Conservation (phyloP, 345 rosid genomes). For the Sapria himalayana region DNA sequence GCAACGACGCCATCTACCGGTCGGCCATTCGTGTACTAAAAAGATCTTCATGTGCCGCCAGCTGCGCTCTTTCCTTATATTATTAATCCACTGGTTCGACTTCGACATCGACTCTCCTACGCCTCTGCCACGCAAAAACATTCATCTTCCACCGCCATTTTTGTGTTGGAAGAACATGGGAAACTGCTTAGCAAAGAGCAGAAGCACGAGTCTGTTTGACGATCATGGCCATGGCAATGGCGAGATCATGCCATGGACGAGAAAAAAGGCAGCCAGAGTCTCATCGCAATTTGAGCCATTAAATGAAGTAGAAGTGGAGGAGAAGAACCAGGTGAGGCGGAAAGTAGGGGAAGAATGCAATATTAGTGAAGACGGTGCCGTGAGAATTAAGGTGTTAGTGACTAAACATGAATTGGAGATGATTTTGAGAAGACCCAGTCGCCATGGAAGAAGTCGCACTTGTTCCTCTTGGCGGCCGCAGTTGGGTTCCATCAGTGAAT, state of each 20-base stretch:
- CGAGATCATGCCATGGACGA: background rate
- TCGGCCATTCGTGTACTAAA: too few species aligned
- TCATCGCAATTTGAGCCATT: too few species aligned
- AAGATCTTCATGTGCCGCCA: conserved; percentile 30
- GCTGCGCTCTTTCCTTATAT: conserved; percentile 3
- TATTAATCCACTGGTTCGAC: background rate
- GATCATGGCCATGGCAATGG: background rate
- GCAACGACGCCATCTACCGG: too few species aligned
- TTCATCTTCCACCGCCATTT: too few species aligned
- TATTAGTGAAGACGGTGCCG: conserved; percentile 9
- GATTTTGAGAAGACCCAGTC: conserved; percentile 21
- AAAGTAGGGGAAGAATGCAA: conserved; percentile 8
- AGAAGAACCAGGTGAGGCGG: conserved; percentile 13
- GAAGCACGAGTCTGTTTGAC: conserved; percentile 6
- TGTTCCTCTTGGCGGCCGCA: too few species aligned
- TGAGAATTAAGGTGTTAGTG: conserved; percentile 38
- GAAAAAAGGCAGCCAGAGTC: background rate
- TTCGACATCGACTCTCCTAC: conserved; percentile 4
- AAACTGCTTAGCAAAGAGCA: conserved; percentile 12
- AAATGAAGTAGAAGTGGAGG: background rate
- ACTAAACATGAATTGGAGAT: conserved; percentile 42
- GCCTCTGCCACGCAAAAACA: too few species aligned
- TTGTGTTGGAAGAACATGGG: too few species aligned
- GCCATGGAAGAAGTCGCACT: too few species aligned
- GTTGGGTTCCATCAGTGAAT: too few species aligned